These are phyloP conservation scores for Wickerhamiella cacticola DNA, from an alignment of 805 yeast species.

Conservation along the genomic window DNA sequence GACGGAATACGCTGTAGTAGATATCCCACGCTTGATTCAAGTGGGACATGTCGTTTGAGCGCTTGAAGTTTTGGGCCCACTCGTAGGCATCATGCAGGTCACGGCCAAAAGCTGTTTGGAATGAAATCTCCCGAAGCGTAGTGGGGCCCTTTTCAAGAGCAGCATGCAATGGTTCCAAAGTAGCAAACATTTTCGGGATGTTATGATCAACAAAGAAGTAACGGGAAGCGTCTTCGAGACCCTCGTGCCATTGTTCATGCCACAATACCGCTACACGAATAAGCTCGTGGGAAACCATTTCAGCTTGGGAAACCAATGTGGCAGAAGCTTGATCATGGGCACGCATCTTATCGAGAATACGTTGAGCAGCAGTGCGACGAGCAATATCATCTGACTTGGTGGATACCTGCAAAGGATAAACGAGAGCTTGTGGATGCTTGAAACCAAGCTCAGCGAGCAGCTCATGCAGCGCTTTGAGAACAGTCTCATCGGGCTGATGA, in stretches of 20 bases:
- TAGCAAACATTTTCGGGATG: constrained; percentile 86
- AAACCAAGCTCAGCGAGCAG: constrained; percentile 78
- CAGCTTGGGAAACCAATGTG: constrained; percentile 77
- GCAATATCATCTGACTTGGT: constrained; percentile 84
- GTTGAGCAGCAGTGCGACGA: constrained; percentile 81
- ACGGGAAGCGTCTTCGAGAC: constrained; percentile 90
- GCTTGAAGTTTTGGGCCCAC: constrained; percentile 77
- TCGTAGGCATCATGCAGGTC: constrained; percentile 87
- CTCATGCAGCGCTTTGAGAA: constrained; percentile 66
- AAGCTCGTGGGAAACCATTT: constrained; percentile 82
- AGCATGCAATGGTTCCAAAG: constrained; percentile 77
- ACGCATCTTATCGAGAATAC: constrained; percentile 85
- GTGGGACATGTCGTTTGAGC: constrained; percentile 76
- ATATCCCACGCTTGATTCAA: constrained; percentile 97
- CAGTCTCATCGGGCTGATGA: constrained; percentile 84
- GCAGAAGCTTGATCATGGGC: constrained; percentile 53
- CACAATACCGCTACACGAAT: constrained; percentile 91
- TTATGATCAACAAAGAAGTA: constrained; percentile 89
- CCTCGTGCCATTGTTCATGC: constrained; percentile 98
- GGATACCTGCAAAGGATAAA: constrained; percentile 91
- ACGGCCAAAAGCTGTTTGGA: constrained; percentile 85
- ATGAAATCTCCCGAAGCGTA: constrained; percentile 83
- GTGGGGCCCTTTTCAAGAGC: constrained; percentile 76
- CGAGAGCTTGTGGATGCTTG: constrained; percentile 94
- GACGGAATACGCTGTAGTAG: constrained; percentile 83